phyloP scores from a whole-genome alignment of 1,139 yeast genomes.

The Nakaseomyces delphensis region DNA sequence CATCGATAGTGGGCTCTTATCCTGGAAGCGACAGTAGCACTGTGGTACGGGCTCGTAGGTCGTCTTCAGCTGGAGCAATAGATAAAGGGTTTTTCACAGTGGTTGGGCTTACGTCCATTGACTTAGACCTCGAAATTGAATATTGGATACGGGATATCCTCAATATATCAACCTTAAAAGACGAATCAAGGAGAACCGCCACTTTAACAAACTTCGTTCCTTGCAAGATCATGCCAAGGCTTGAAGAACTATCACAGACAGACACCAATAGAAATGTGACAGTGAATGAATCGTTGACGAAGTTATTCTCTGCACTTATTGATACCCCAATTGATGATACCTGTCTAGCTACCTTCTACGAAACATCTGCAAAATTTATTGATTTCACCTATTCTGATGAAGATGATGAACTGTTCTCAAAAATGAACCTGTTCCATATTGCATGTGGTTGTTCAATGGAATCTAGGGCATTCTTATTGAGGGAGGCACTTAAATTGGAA shows the following conservation, averaged over 20 bases:
- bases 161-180: slow-evolving; percentile 27
- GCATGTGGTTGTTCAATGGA: slow-evolving; percentile 33
- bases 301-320: slow-evolving; percentile 24
- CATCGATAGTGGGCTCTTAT: slow-evolving; percentile 2
- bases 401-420: slow-evolving; percentile 30
- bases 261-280: slow-evolving; percentile 16
- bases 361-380: slow-evolving; percentile 16
- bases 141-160: slow-evolving; percentile 30
- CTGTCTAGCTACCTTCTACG: slow-evolving; percentile 25
- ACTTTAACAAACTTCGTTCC: slow-evolving; percentile 20
- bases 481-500: slow-evolving; percentile 19
- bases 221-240: slow-evolving; percentile 19
- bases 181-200: slow-evolving; percentile 21
- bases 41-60: neutral
- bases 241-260: slow-evolving; percentile 14
- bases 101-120: slow-evolving; percentile 8
- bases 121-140: slow-evolving; percentile 27
- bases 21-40: neutral
- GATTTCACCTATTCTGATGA: slow-evolving; percentile 28
- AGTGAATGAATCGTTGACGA: slow-evolving; percentile 24
- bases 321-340: slow-evolving; percentile 28
- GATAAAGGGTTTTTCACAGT: slow-evolving; percentile 4
- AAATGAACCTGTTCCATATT: slow-evolving; percentile 35
- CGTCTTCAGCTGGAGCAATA: neutral
- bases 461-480: slow-evolving; percentile 32